A percentile compares a stretch with the other conserved stretches of the same genome.
phyloP scores from a whole-genome alignment of 306 rosid species.

The Gleditsia sinensis region DNA sequence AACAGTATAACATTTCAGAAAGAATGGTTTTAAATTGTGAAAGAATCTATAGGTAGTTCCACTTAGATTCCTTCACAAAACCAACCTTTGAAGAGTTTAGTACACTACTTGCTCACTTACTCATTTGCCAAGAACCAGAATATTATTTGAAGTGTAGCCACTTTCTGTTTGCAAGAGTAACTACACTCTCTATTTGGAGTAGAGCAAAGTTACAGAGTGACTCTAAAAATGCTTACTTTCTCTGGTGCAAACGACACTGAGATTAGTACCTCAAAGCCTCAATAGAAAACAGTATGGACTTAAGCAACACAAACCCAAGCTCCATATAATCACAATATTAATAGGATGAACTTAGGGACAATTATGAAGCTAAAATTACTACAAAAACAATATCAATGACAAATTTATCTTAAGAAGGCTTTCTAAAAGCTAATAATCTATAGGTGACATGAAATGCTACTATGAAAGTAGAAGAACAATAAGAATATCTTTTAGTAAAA shows the following conservation, averaged over 20 bases:
- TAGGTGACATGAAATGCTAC: neutral
- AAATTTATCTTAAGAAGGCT: neutral
- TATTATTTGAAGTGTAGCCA: neutral
- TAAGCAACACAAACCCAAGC: neutral
- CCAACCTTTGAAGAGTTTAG: neutral
- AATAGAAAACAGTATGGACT: neutral
- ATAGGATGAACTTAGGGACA: neutral
- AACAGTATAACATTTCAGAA: neutral
- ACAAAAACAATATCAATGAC: neutral
- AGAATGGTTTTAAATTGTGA: neutral
- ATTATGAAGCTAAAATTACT: neutral
- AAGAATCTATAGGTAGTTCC: neutral
- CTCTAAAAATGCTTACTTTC: neutral
- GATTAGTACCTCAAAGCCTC: neutral
- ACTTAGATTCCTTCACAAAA: neutral
- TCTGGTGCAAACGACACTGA: neutral
- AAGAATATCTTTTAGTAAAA: too few species aligned
- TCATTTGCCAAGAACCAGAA: neutral
- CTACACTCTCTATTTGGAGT: neutral
- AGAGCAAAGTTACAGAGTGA: neutral
- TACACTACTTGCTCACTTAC: neutral
- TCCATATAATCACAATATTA: neutral
- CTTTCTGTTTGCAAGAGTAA: neutral
- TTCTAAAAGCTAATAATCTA: neutral
- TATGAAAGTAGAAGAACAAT: neutral